Conservation (phyloP, 2,329 filamentous ascomycete species). For the Talaromyces sp. region DNA sequence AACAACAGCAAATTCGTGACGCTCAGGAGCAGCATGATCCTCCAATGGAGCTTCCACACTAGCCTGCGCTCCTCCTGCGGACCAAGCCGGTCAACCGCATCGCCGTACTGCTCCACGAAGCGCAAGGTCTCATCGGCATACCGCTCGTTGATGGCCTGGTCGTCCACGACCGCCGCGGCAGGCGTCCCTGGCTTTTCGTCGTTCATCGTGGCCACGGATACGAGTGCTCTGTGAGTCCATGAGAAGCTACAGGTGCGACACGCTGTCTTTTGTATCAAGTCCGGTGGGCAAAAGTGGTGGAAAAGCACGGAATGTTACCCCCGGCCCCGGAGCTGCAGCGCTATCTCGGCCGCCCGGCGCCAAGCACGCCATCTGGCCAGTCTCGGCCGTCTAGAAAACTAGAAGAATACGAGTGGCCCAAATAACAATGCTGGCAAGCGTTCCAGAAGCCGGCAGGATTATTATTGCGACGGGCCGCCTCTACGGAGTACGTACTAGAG, state of each 20-base stretch:
- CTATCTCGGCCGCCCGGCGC: neutral
- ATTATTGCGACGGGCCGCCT: neutral
- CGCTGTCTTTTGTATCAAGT: neutral
- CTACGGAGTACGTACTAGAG: no score
- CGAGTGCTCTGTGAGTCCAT: neutral
- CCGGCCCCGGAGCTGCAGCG: neutral
- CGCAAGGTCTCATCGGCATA: constrained; percentile 36
- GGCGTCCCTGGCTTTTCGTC: neutral
- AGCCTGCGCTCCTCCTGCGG: constrained; percentile 29
- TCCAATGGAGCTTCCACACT: constrained; percentile 29
- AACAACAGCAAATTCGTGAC: constrained; percentile 35
- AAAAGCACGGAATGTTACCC: neutral
- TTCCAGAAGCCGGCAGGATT: neutral
- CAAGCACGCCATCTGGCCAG: neutral
- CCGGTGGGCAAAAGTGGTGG: neutral
- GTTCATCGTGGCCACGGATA: neutral
- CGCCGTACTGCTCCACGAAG: constrained; percentile 17
- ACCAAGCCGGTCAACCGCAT: constrained; percentile 26
- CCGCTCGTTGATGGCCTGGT: neutral
- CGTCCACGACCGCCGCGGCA: neutral
- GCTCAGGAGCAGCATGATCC: constrained; percentile 28
- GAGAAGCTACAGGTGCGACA: neutral
- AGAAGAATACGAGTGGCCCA: neutral
- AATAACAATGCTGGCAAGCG: neutral
- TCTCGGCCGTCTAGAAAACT: neutral